Conservation (phyloP, 768 basidiomycete genomes). For the Suillus ampliporus region DNA sequence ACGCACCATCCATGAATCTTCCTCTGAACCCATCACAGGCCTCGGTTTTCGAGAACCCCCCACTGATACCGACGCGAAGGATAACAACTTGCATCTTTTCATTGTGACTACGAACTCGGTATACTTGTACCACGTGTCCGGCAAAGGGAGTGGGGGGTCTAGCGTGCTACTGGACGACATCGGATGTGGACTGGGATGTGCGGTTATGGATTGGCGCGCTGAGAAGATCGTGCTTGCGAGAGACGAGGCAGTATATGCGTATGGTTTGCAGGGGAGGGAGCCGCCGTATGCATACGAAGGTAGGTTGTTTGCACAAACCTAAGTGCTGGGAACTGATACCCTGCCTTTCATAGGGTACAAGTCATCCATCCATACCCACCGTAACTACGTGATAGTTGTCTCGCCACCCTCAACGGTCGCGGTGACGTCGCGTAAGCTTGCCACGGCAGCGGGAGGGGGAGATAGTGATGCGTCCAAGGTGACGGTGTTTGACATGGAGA, state of each 20-base stretch:
- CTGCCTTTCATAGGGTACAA: slow-evolving; percentile 46
- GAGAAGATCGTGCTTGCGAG: slow-evolving; percentile 82
- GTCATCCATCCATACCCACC: slow-evolving; percentile 73
- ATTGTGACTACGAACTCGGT: slow-evolving; percentile 90
- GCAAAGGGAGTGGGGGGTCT: slow-evolving; percentile 68
- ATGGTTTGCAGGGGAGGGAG: slow-evolving; percentile 80
- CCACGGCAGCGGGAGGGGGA: slow-evolving; percentile 23
- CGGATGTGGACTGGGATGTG: slow-evolving; percentile 85
- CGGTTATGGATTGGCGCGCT: slow-evolving; percentile 75
- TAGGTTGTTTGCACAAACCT: slow-evolving; percentile 31
- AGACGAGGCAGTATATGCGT: slow-evolving; percentile 91
- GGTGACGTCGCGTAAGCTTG: slow-evolving; percentile 44
- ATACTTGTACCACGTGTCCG: slow-evolving; percentile 75
- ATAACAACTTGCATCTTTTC: slow-evolving; percentile 66
- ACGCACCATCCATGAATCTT: slow-evolving; percentile 81
- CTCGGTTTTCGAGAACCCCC: slow-evolving; percentile 80
- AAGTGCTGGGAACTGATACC: neutral
- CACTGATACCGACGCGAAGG: slow-evolving; percentile 15
- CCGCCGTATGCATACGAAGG: slow-evolving; percentile 94
- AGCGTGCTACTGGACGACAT: slow-evolving; percentile 83
- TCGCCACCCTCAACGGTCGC: slow-evolving; percentile 82
- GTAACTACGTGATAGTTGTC: slow-evolving; percentile 89
- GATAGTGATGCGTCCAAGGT: slow-evolving; percentile 76
- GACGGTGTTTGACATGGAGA: slow-evolving; percentile 89
- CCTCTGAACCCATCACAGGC: slow-evolving; percentile 90